phyloP scores from a whole-genome alignment of 192 early-diverging fungal genomes.

The Geranomyces variabilis region DNA sequence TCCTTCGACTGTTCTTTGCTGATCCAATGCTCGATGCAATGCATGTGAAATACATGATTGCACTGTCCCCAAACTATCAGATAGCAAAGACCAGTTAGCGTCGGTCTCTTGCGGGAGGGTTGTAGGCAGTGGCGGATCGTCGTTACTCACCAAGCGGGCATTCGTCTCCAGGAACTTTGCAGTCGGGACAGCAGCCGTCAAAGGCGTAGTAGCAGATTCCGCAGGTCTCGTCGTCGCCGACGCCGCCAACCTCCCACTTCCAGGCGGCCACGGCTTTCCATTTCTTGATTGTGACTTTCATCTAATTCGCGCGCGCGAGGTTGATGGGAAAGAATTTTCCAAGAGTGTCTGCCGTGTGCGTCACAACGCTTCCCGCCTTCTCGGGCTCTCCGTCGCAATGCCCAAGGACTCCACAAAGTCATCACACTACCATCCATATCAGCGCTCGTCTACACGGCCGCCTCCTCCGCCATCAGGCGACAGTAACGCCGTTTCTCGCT shows the following conservation, averaged over 20 bases:
- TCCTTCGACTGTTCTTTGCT: constrained; percentile 68
- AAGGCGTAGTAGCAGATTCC: constrained; percentile 88
- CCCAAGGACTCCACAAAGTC: too few species aligned
- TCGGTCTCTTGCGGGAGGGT: not conserved
- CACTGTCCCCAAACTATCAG: constrained; percentile 86
- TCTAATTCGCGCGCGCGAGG: not conserved
- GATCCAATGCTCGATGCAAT: constrained; percentile 69
- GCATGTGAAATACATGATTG: constrained; percentile 91
- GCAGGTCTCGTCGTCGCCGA: constrained; percentile 85
- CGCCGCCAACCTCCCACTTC: constrained; percentile 76
- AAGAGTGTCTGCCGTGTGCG: too few species aligned
- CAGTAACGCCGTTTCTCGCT: too few species aligned
- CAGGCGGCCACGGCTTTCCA: constrained; percentile 88
- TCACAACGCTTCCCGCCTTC: too few species aligned
- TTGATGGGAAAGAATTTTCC: not conserved
- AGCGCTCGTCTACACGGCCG: too few species aligned
- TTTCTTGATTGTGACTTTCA: constrained; percentile 14
- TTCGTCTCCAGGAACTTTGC: constrained; percentile 85
- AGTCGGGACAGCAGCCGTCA: constrained; percentile 83
- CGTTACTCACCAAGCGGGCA: constrained; percentile 69
- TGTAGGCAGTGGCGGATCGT: not conserved
- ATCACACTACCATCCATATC: too few species aligned
- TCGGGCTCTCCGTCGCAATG: too few species aligned
- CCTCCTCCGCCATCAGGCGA: too few species aligned
- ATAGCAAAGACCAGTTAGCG: not conserved